These are phyloP conservation scores for Acorus calamus DNA, from an alignment of 106 monocot genomes.

Conservation along the genomic window DNA sequence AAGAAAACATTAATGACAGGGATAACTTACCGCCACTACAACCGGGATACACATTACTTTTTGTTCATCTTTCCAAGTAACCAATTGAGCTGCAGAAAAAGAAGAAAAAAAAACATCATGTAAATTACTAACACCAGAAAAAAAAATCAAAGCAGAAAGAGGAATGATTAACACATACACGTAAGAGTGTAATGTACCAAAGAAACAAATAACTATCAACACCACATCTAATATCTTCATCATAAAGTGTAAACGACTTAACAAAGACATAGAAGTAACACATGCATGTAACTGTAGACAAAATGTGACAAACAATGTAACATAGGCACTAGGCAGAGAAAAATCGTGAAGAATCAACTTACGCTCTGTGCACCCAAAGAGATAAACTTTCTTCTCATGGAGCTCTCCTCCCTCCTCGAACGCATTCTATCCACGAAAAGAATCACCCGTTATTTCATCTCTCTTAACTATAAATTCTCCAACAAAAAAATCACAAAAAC, in stretches of 20 bases:
- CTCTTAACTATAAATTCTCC: neutral
- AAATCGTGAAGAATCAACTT: constrained; percentile 18
- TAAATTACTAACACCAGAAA: neutral
- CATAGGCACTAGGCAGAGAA: neutral
- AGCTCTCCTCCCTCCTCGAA: constrained; percentile 83
- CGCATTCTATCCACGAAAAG: constrained; percentile 51
- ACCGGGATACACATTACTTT: constrained; percentile 80
- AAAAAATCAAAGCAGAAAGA: constrained; percentile 6
- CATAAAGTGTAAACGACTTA: too few species aligned
- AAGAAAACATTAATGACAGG: neutral
- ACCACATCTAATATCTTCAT: too few species aligned
- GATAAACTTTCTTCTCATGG: constrained; percentile 62
- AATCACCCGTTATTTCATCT: too few species aligned
- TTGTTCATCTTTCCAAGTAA: constrained; percentile 47
- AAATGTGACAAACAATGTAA: too few species aligned
- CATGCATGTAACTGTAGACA: too few species aligned
- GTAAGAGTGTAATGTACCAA: too few species aligned
- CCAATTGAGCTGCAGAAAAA: constrained; percentile 69
- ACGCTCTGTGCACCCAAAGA: constrained; percentile 95
- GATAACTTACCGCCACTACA: constrained; percentile 72
- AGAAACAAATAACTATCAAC: too few species aligned
- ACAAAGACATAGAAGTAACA: too few species aligned
- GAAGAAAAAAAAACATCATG: too few species aligned
- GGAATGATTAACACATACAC: neutral
- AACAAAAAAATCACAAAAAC: neutral